Percentiles rank a stretch among this genome's conserved stretches.
These are phyloP conservation scores for Croton setiger DNA, from an alignment of 441 rosid species.

Conservation along the genomic window DNA sequence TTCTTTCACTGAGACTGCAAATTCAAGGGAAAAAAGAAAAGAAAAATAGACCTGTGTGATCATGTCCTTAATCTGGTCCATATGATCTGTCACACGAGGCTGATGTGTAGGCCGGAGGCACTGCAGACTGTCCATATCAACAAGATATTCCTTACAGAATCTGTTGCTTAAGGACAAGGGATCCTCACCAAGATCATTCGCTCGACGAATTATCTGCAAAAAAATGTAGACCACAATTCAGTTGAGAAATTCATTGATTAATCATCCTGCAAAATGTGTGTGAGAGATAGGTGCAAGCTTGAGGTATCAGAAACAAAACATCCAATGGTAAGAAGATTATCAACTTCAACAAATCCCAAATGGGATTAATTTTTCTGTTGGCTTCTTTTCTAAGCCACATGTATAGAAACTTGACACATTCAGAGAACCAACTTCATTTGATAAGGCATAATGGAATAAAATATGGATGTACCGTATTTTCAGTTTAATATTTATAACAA, in stretches of 20 bases:
- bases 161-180: conserved; percentile 56
- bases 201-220: conserved; percentile 71
- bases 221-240: not conserved
- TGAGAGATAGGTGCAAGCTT: not conserved
- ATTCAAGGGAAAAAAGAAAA: conserved; percentile 5
- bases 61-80: conserved; percentile 71
- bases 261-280: not conserved
- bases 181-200: conserved; percentile 59
- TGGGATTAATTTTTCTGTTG: not conserved
- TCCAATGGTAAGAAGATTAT: not conserved
- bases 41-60: conserved; percentile 49
- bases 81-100: conserved; percentile 80
- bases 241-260: not conserved
- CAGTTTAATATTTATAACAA: no score
- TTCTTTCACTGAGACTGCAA: not conserved
- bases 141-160: conserved; percentile 67
- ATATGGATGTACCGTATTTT: no score
- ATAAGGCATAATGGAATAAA: no score
- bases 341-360: not conserved
- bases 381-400: not conserved
- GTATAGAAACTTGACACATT: not conserved
- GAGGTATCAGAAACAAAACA: not conserved
- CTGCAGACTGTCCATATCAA: conserved; percentile 71
- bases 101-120: conserved; percentile 79
- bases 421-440: not conserved